phyloP scores from a whole-genome alignment of 1,284 basidiomycete genomes.

The Inonotus hispidus region DNA sequence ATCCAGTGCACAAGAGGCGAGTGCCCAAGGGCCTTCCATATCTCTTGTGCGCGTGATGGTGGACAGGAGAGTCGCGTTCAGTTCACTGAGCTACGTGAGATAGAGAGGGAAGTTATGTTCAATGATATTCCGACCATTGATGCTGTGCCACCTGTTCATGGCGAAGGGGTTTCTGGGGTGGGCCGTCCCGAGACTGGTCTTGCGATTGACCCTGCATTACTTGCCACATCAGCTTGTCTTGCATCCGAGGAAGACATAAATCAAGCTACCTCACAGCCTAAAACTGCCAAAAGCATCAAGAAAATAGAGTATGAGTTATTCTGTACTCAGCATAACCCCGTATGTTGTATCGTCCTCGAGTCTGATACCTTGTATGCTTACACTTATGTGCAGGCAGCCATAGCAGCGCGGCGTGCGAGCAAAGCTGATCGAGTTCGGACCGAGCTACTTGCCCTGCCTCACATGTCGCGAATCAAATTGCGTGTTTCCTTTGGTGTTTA shows the following conservation, averaged over 20 bases:
- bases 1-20: conserved; percentile 93
- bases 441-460: conserved; percentile 61
- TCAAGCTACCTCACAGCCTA: conserved; percentile 23
- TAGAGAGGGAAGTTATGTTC: conserved; percentile 73
- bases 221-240: neutral
- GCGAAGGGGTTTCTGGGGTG: neutral
- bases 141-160: neutral
- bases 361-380: conserved; percentile 6
- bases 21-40: conserved; percentile 90
- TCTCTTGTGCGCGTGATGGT: conserved; percentile 77
- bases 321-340: conserved; percentile 81
- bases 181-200: neutral
- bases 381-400: conserved; percentile 44
- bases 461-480: conserved; percentile 73
- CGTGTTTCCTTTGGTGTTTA: conserved; percentile 74
- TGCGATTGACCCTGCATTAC: neutral
- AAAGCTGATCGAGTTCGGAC: conserved; percentile 63
- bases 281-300: conserved; percentile 57
- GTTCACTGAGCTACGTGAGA: conserved; percentile 57
- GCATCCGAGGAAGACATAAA: neutral
- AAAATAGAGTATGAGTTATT: conserved; percentile 70
- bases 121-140: conserved; percentile 31
- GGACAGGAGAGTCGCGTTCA: conserved; percentile 43
- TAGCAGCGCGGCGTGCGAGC: conserved; percentile 64
- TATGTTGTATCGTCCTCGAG: conserved; percentile 34